Base-by-base conservation (phyloP, 2,329 filamentous ascomycete species). In the Domatiomyces globalis region DNA sequence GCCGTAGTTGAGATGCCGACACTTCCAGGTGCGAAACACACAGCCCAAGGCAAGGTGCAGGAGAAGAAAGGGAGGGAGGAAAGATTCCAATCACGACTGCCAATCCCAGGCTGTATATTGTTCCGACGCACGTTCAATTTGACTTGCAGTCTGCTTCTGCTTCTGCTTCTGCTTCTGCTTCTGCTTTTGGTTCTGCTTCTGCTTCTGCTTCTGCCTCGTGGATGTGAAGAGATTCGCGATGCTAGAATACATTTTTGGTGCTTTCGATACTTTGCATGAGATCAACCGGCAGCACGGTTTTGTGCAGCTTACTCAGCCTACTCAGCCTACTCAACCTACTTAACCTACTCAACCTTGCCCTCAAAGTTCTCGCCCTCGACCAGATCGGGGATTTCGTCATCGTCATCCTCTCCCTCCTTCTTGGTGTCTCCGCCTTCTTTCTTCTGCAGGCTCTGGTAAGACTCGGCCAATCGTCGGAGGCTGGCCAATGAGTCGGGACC, bases 391-490 rank as follows among this genome's bases (percentile, higher is more conserved):
- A 98, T 98, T 71, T 96, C 92, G 58, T 77, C 74, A 60, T 80
- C 77, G 63, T 94, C 88, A 57, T 92, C 87, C 52, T 83, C 80
- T 54, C 79, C 77, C 51, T 76, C 75, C 52, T 83, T 80, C 71
- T 85, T 83, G 65, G 81, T 85, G 60, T 81, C 83, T 50, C 77
- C 83, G 67, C 85, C 80, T 71, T 87, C 85, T 67, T 82, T 84
- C 84, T 95, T 95, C 77, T 95, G 90, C 81, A 96, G 82, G 77
- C 81, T 92, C 83, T 98, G 92, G 81, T 98, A 98, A 80, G 85
- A 94, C 81, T 98, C 92, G 64, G 92, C 92, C 59, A 98, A 81
- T 79, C 96, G 96, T 73, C 92, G 87, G 67, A 98, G 87, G 58
- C 88, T 95, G 56, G 92, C 92, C 55, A 98, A 85, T 59, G 87